Evolutionary conservation across 148 eudicot species (phyloP), one percentile per base, ranked within the genome.

Genomic region (Vaccinium myrtillus): DNA sequence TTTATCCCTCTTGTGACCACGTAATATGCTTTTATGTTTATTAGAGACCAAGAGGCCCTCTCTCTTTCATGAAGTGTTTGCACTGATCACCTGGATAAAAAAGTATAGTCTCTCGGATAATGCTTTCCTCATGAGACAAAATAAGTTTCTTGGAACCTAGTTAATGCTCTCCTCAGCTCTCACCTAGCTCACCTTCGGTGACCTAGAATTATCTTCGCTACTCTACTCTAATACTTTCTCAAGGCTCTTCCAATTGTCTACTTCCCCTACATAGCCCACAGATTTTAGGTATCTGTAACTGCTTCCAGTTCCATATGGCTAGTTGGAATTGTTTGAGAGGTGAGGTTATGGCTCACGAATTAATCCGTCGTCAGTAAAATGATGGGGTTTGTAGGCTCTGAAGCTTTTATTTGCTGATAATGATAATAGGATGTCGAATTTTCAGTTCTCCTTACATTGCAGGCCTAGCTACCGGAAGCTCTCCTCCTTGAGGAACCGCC

Each of bases 391-490:
- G 21, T 16, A 16, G 49, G 77, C 77, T 71, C 16, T 83, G 79
- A 36, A 73, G 70, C 70, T 74, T 56, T 83, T 59, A 19, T 83
- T 82, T 53, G 10, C 79, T 74, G 13, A 74, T 75, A 30, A 19
- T 74, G 12, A 74, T 75, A 19, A 21, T 54, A 55, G 43, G 18
- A 10, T 39, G 16, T 9, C 59, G 21, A 30, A 67, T 73, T 83
- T 75, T 18, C 54, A 51, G 6, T 77, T 63, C 19, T 54, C 39
- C 78, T 73, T 70, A 27, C 71, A 59, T 81, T 83, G 49, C 91
- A 94, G 99, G 92, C 98, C 99, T 84, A 96, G 98, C 94, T 96
- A 96, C 86, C 91, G 95, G 90, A 96, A 96, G 90, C 94, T 96
- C 85, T 93, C 97, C 75, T 90, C 98, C 83, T 84, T 96, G 83